These are phyloP conservation scores for Eucalyptus lansdowneana DNA, from an alignment of 345 rosid genomes.

Conservation along the genomic window DNA sequence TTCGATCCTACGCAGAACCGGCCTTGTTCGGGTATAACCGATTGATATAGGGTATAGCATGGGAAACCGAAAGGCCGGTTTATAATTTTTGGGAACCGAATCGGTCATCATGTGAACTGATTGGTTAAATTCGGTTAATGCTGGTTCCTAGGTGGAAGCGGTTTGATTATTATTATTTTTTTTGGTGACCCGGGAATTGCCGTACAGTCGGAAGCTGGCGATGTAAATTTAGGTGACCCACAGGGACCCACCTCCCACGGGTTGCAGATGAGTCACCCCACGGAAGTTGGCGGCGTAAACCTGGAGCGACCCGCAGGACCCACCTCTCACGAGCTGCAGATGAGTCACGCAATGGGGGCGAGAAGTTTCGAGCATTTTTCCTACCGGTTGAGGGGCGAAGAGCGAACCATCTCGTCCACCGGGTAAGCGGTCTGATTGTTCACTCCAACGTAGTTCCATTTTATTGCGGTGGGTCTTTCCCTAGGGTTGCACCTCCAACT, in stretches of 20 bases:
- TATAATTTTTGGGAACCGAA: background rate
- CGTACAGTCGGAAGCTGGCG: fast-evolving
- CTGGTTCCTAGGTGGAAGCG: background rate
- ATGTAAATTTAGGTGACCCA: fast-evolving
- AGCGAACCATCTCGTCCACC: too few species aligned
- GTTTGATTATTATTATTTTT: background rate
- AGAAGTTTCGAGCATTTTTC: too few species aligned
- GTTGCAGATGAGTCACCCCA: too few species aligned
- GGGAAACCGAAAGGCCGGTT: background rate
- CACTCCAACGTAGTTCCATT: too few species aligned
- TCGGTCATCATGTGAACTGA: fast-evolving
- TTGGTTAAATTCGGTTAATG: background rate
- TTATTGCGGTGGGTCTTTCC: background rate
- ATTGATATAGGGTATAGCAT: background rate
- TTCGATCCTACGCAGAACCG: background rate
- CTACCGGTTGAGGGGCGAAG: too few species aligned
- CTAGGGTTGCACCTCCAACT: background rate
- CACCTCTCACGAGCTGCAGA: too few species aligned
- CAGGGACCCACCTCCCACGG: too few species aligned
- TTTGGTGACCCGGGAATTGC: fast-evolving
- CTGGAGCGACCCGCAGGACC: fast-evolving
- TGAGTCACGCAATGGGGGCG: too few species aligned
- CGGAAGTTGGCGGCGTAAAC: too few species aligned
- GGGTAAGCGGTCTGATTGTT: background rate
- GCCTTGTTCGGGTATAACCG: too few species aligned